These are phyloP conservation scores for Penicillium crystallinum DNA, from an alignment of 495 filamentous ascomycete species.

Conservation along the genomic window DNA sequence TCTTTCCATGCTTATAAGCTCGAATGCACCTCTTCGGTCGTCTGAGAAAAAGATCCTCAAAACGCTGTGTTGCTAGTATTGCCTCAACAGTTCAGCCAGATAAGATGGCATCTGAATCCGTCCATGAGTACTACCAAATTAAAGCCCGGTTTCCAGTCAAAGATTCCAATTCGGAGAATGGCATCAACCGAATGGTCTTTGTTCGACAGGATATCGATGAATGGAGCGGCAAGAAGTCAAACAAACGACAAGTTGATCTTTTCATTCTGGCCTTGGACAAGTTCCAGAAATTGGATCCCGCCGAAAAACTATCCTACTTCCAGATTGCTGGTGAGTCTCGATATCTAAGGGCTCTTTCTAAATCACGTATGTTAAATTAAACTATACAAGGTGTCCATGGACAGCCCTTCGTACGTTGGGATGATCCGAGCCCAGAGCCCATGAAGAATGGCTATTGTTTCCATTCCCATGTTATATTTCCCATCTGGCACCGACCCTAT, in stretches of 20 bases:
- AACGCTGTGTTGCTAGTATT: not conserved
- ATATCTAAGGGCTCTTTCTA: no score
- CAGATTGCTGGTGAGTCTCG: constrained; percentile 22
- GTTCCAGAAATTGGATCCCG: constrained; percentile 20
- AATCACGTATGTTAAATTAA: not conserved
- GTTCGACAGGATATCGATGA: constrained; percentile 10
- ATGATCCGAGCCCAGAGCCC: constrained; percentile 18
- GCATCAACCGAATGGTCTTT: constrained; percentile 1
- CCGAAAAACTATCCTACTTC: constrained; percentile 21
- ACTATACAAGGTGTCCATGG: constrained; percentile 31
- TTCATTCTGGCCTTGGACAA: constrained; percentile 26
- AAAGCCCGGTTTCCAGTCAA: not conserved
- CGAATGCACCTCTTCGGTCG: constrained; percentile 10
- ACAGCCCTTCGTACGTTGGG: constrained; percentile 38
- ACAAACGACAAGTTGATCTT: constrained; percentile 25
- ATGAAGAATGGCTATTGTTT: constrained; percentile 25
- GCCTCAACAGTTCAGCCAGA: not conserved
- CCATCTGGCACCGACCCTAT: constrained; percentile 45
- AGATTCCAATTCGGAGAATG: not conserved
- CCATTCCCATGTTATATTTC: constrained; percentile 38
- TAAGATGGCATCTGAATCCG: not conserved
- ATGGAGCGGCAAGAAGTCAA: constrained; percentile 3
- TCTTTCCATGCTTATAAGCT: not conserved
- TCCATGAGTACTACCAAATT: constrained; percentile 1
- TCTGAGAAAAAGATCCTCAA: not conserved